Base-by-base conservation (phyloP, 306 rosid species). In the Medicago ruthenica region DNA sequence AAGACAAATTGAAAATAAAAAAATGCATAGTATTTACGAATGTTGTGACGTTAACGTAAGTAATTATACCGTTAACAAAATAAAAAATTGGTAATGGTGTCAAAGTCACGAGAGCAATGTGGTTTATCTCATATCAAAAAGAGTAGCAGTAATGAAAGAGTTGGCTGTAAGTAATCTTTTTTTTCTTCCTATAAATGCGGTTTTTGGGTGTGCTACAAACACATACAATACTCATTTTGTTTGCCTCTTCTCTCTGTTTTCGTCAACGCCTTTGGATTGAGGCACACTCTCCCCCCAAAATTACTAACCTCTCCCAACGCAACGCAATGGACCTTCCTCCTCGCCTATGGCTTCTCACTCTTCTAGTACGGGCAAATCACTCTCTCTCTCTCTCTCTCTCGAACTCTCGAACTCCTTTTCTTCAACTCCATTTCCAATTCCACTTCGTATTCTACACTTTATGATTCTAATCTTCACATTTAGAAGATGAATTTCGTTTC, bases 311-410 rank as follows among this genome's bases (percentile, higher is more conserved):
- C 63, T 20, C 48, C 21, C 34, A 9, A 31, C 27, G n/a, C n/a
- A n/a, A n/a, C 37, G 51, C 61, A 39, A 90, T 93, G 97, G 85
- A 72, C 57, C 73, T 81, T 84, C 89, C 76, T 24, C 72, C 75
- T 24, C 72, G 14, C 31, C 0, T 81, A 64, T 83, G 85, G 76
- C 67, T 82, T 72, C n/a, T 87, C 76, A 13, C 20, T 12, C 63
- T 57, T 76, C 80, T 88, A 13, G 76, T 88, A 24, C 97, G 87
- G 97, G 97, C 91, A 86, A 81, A 72, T 74, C 45, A 21, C 15
- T 37, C 44, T 17, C 64, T 20, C 73, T n/a, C n/a, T n/a, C n/a
- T n/a, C n/a, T n/a, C n/a, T n/a, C n/a, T n/a, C n/a, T n/a, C n/a
- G n/a, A n/a, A n/a, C n/a, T n/a, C n/a, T n/a, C n/a, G n/a, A n/a